Percentiles rank a stretch among this genome's conserved stretches.
Evolutionary conservation across 176 grass and related monocot species (phyloP).

Genomic region (Phoenix dactylifera): DNA sequence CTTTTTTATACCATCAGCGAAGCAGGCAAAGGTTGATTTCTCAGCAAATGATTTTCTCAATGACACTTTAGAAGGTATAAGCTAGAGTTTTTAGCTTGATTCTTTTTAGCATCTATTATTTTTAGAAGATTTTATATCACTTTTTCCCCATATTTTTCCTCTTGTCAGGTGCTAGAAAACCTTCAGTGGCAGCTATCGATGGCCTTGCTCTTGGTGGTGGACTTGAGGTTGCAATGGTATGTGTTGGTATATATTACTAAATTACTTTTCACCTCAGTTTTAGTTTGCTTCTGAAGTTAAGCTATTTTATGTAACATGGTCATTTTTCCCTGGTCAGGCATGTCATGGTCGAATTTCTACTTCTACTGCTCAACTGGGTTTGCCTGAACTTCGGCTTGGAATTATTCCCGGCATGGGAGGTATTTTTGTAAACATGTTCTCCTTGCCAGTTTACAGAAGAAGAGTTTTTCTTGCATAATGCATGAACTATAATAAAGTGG

Average conservation of each 20-base stretch:
- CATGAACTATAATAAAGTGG: no score
- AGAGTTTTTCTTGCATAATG: no score
- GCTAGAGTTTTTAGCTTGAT: neutral
- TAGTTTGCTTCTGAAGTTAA: no score
- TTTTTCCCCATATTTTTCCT: no score
- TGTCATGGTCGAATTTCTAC: constrained; percentile 95
- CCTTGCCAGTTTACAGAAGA: no score
- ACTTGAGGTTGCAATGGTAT: constrained; percentile 93
- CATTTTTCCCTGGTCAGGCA: constrained; percentile 37
- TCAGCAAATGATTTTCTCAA: no score
- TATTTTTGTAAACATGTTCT: constrained; percentile 21
- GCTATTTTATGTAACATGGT: no score
- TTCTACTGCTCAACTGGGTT: constrained; percentile 53
- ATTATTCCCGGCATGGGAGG: constrained; percentile 94
- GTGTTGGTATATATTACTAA: neutral
- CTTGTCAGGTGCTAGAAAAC: constrained; percentile 60
- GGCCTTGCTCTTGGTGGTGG: constrained; percentile 90
- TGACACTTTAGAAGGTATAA: neutral
- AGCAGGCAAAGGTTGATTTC: no score
- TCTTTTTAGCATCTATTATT: neutral
- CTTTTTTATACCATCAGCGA: no score
- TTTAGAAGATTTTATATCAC: neutral
- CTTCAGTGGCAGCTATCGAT: constrained; percentile 87
- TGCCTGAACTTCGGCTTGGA: constrained; percentile 88
- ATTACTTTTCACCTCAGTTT: neutral